Percentiles rank a stretch among this genome's conserved stretches.
phyloP scores from a whole-genome alignment of 495 filamentous ascomycete genomes.

The Lasiosphaeria ovina region DNA sequence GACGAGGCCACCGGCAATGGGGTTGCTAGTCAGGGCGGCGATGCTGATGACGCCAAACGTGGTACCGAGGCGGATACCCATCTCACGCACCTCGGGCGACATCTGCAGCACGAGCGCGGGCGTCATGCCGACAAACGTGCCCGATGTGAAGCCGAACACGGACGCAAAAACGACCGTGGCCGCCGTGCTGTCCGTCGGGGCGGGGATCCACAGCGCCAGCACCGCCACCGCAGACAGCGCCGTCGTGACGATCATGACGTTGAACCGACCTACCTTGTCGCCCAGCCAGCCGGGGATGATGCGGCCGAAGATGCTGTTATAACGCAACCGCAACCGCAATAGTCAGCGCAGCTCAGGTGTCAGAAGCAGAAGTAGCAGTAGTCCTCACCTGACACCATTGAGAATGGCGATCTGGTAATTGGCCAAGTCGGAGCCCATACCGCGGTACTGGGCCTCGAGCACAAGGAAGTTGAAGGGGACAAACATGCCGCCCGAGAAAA shows the following conservation, averaged over 20 bases:
- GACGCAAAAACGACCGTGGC: slow-evolving; percentile 64
- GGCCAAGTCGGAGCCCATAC: slow-evolving; percentile 57
- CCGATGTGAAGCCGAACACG: slow-evolving; percentile 70
- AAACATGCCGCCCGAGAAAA: slow-evolving; percentile 72
- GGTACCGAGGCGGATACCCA: slow-evolving; percentile 70
- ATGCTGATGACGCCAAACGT: slow-evolving; percentile 62
- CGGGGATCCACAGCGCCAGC: slow-evolving; percentile 65
- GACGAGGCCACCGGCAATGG: slow-evolving; percentile 71
- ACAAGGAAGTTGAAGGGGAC: slow-evolving; percentile 73
- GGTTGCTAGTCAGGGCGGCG: slow-evolving; percentile 65
- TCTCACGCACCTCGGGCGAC: slow-evolving; percentile 62
- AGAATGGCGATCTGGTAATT: slow-evolving; percentile 70
- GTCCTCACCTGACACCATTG: slow-evolving; percentile 62
- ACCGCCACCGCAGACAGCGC: slow-evolving; percentile 60
- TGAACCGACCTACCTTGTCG: slow-evolving; percentile 72
- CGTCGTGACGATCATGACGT: slow-evolving; percentile 65
- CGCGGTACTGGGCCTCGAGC: slow-evolving; percentile 35
- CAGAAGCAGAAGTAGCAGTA: slow-evolving; percentile 56
- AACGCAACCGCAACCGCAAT: neutral
- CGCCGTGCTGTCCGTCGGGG: slow-evolving; percentile 52
- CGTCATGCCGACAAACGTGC: slow-evolving; percentile 65
- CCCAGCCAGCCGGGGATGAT: slow-evolving; percentile 70
- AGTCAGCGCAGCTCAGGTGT: slow-evolving; percentile 45
- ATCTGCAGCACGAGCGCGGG: slow-evolving; percentile 65
- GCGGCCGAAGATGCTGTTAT: slow-evolving; percentile 61